Evolutionary conservation across 2,329 filamentous ascomycete species (phyloP), one percentile per base, ranked within the genome.

Genomic region (Colletotrichum chlorophyti): DNA sequence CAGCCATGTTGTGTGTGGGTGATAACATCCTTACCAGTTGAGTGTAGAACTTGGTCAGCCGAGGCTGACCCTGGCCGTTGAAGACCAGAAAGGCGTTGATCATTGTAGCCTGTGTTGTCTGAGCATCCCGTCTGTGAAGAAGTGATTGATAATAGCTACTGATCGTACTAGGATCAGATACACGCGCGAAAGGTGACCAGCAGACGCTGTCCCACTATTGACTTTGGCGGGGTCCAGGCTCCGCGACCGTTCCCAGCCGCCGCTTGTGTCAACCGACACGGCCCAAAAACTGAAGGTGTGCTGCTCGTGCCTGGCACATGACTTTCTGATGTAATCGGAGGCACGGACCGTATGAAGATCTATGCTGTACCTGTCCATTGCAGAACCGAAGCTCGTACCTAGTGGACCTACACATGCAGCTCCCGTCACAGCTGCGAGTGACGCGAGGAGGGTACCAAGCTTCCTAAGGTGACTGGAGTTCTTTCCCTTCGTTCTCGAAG

Each of bases 21-120:
- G 34, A 12, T 37, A n/a, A n/a, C 6, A 7, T 8, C 24, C 77
- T 60, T 76, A 96, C 94, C 65, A 99, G 87, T 73, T 98, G 94
- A 2, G 94, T 97, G 74, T 99, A 99, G 82, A 99, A 99, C 70
- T 98, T 98, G 68, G 94, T 98, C 73, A 99, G 84, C 53, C 95
- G 90, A 32, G 95, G 94, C 76, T 99, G 94, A 64, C 95, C 95
- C 68, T 94, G 92, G 79, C 97, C 97, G 72, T 99, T 99, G 82
- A 99, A 99, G 73, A 99, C 94, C 65, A 99, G 83, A 62, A 99
- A 94, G 27, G 96, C 95, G 82, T 97, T 99, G 76, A 99, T 98
- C 95, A 99, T 99, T 66, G 65, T 77, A 63, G 46, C 29, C 42
- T 41, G n/a, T 45, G 49, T 60, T 55, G 58, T 26, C 61, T 63